Conservation (phyloP, 768 basidiomycete genomes). For the Dacryopinax spathularia region DNA sequence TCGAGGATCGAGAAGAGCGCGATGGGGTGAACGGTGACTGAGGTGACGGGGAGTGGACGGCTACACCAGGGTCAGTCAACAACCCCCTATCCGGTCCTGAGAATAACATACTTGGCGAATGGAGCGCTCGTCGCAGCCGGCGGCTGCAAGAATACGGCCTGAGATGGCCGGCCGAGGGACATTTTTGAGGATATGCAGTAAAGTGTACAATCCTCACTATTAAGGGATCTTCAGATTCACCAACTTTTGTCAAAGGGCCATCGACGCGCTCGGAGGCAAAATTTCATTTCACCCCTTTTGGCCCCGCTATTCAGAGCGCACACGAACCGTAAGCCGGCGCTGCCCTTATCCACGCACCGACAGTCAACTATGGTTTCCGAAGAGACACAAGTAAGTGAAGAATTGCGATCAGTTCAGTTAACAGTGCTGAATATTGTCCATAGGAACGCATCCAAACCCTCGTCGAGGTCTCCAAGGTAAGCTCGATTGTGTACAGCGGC, state of each 20-base stretch:
- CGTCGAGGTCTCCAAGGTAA: constrained; percentile 67
- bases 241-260: not conserved
- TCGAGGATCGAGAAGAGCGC: constrained; percentile 91
- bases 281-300: not conserved
- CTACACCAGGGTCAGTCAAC: not conserved
- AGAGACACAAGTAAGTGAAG: constrained; percentile 58
- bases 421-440: not conserved
- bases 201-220: not conserved
- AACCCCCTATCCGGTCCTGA: not conserved
- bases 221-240: not conserved
- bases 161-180: not conserved
- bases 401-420: not conserved
- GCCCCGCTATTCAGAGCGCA: not conserved
- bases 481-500: not conserved
- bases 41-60: constrained; percentile 18
- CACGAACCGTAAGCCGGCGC: not conserved
- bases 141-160: not conserved
- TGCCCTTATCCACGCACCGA: not conserved
- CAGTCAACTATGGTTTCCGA: constrained; percentile 59
- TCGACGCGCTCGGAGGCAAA: not conserved
- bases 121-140: not conserved
- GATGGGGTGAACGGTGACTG: constrained; percentile 76
- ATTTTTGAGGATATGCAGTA: not conserved
- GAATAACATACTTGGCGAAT: not conserved
- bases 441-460: constrained; percentile 74